Evolutionary conservation across 2,329 filamentous ascomycete genomes (phyloP), one percentile per base, ranked within the genome.

Genomic region (Xylariaceae sp.): DNA sequence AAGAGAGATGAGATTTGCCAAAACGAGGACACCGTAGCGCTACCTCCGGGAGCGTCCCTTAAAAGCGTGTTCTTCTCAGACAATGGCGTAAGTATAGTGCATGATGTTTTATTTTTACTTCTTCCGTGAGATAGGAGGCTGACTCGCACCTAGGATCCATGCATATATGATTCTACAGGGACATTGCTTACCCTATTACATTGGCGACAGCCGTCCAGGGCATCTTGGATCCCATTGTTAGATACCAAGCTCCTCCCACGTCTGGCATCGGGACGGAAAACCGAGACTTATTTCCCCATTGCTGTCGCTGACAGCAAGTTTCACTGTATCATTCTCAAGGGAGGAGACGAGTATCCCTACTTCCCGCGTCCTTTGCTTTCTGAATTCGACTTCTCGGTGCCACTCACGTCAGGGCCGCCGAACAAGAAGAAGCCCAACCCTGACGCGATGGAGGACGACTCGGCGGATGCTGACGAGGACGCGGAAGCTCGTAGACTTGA

Each of bases 261-360:
- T 62, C 82, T 97, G 2, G 88, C 90, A 0, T 87, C 85, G 2
- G 94, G 94, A 30, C 87, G 88, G 59, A 97, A 96, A 74, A 83
- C 88, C 64, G 94, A 99, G 75, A 84, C 81, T 0, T 99, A 99
- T 78, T 99, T 92, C 83, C 94, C 94, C 1, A 90, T 99, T 37
- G 94, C 94, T 0, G 92, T 97, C 1, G 91, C 93, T 2, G 86
- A 92, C 68, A 83, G 89, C 69, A 93, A 89, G 70, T 99, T 99
- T 75, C 93, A 97, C 80, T 99, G 95, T 77, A 97, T 99, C 75
- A 97, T 99, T 68, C 86, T 99, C 71, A 99, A 99, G 76, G 94
- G 94, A 63, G 89, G 89, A 41, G 94, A 99, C 71, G 84, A 88
- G 70, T 90, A 97, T 70, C 92, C 93, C 0, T 97, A 94, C 77